These are phyloP conservation scores for Colletotrichum chlorophyti DNA, from an alignment of 2,329 filamentous ascomycete species.

Conservation along the genomic window DNA sequence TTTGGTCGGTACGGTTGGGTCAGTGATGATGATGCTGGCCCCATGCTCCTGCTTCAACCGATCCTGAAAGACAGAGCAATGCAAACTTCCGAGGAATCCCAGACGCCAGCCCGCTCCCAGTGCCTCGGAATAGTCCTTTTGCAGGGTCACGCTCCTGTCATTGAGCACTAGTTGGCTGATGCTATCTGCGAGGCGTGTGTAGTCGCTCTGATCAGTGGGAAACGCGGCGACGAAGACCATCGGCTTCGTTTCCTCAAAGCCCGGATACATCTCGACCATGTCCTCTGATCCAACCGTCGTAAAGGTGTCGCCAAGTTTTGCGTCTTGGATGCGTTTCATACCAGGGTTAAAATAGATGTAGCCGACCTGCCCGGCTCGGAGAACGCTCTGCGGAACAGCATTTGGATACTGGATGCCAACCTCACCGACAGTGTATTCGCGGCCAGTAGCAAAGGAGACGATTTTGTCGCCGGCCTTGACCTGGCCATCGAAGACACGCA, in stretches of 20 bases:
- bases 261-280: constrained; percentile 80
- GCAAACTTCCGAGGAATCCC: constrained; percentile 93
- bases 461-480: constrained; percentile 84
- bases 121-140: constrained; percentile 94
- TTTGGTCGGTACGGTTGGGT: constrained; percentile 92
- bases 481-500: constrained; percentile 88
- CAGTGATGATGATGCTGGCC: constrained; percentile 93
- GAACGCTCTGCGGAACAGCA: constrained; percentile 78
- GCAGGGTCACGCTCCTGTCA: constrained; percentile 90
- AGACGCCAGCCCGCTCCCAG: constrained; percentile 92
- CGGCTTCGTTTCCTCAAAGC: constrained; percentile 95
- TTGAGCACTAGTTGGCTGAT: constrained; percentile 94
- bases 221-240: constrained; percentile 99
- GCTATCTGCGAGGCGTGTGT: constrained; percentile 87
- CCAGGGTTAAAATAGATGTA: constrained; percentile 98
- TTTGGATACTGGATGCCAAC: constrained; percentile 96
- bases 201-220: constrained; percentile 88
- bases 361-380: constrained; percentile 92
- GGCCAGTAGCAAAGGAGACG: constrained; percentile 85
- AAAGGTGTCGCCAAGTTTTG: constrained; percentile 94
- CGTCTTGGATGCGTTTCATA: constrained; percentile 96
- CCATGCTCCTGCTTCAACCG: constrained; percentile 93
- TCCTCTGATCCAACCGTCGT: constrained; percentile 81
- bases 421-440: constrained; percentile 92
- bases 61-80: constrained; percentile 99